Percentiles rank a stretch among this genome's conserved stretches.
These are phyloP conservation scores for Cyclotella choctawhatcheeana DNA, from an alignment of 108 stramenopile species.

Conservation along the genomic window DNA sequence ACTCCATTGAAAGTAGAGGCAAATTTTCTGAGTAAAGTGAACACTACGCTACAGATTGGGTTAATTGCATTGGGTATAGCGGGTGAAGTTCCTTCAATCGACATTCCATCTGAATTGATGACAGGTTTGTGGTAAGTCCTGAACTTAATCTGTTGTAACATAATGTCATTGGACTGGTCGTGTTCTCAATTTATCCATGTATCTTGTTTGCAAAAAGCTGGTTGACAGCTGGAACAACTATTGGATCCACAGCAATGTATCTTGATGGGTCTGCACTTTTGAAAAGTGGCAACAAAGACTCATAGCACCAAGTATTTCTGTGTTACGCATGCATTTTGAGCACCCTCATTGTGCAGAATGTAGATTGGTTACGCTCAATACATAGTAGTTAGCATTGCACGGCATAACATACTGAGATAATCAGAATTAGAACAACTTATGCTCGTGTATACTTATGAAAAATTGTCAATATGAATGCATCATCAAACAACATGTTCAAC, in stretches of 20 bases:
- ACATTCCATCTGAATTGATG: conserved; percentile 34
- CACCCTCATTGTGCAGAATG: no score
- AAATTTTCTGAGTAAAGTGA: conserved; percentile 73
- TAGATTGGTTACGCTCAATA: no score
- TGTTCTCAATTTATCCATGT: no score
- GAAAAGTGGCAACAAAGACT: conserved; percentile 33
- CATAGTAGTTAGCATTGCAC: no score
- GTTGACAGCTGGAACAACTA: conserved; percentile 53
- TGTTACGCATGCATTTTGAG: conserved; percentile 17
- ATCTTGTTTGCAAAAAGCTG: conserved; percentile 15
- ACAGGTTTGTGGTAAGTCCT: conserved; percentile 24
- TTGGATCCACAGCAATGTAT: conserved; percentile 42
- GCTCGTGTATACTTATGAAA: no score
- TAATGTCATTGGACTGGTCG: not conserved
- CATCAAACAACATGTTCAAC: no score
- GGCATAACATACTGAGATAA: no score
- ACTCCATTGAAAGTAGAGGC: conserved; percentile 77
- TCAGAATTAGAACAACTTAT: no score
- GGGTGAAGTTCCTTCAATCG: conserved; percentile 42
- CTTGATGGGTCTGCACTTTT: conserved; percentile 42
- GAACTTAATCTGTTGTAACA: not conserved
- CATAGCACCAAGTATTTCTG: not conserved
- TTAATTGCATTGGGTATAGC: conserved; percentile 52
- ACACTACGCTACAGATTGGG: conserved; percentile 82
- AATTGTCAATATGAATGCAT: no score